A percentile compares a stretch with the other conserved stretches of the same genome.
Conservation (phyloP, 768 basidiomycete species). For the Gautieria morchelliformis region DNA sequence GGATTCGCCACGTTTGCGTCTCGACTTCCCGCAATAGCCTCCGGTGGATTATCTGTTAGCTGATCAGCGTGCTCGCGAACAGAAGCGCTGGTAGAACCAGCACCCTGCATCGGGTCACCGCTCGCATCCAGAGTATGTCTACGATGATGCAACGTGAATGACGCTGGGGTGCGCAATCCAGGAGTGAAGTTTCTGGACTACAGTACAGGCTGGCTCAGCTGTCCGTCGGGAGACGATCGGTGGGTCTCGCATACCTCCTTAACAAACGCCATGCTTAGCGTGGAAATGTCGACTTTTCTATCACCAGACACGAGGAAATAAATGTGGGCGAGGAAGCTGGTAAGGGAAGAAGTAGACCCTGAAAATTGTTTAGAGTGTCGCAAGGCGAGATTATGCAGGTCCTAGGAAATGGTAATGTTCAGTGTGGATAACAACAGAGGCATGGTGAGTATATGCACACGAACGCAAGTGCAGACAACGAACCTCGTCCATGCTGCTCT, state of each 20-base stretch:
- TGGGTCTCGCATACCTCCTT: constrained; percentile 38
- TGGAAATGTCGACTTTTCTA: constrained; percentile 50
- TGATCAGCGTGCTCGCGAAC: too few species aligned
- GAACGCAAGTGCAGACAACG: constrained; percentile 12
- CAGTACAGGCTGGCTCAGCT: constrained; percentile 17
- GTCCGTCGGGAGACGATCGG: background rate
- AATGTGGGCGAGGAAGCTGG: constrained; percentile 74
- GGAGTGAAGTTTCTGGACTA: constrained; percentile 61
- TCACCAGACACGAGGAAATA: constrained; percentile 80
- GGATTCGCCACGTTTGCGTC: too few species aligned
- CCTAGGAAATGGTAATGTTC: constrained; percentile 29
- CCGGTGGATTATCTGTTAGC: too few species aligned
- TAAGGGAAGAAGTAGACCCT: constrained; percentile 86
- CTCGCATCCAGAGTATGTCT: background rate
- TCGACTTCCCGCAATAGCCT: too few species aligned
- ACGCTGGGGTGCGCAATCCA: constrained; percentile 69
- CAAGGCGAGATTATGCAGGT: constrained; percentile 53
- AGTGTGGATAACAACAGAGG: background rate
- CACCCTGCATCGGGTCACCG: too few species aligned
- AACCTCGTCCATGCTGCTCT: constrained; percentile 69
- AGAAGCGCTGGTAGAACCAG: too few species aligned
- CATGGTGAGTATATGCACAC: background rate
- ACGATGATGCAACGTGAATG: constrained; percentile 13
- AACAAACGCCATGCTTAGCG: constrained; percentile 51
- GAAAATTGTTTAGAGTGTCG: constrained; percentile 51